Evolutionary conservation across 2,329 filamentous ascomycete species (phyloP).

Genomic region (Paraconiothyrium sp.): DNA sequence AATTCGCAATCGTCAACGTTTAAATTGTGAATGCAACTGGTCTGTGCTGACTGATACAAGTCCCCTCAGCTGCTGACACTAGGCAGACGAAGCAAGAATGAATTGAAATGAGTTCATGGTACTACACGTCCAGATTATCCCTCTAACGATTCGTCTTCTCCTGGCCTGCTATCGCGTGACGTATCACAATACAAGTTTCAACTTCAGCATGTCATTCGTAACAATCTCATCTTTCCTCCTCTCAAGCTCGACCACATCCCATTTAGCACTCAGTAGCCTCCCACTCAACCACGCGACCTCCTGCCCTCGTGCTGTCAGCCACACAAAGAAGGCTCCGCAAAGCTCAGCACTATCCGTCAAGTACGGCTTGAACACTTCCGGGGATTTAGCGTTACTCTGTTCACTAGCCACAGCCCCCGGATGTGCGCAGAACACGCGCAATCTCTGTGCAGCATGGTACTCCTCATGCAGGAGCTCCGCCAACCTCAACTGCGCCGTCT

Average conservation of each 20-base stretch:
- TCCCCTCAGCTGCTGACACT: too few species aligned
- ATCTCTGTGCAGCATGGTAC: slow-evolving; percentile 30
- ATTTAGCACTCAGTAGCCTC: slow-evolving; percentile 38
- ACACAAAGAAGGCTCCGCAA: slow-evolving; percentile 46
- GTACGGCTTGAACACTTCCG: slow-evolving; percentile 38
- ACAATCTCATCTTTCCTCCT: slow-evolving; percentile 33
- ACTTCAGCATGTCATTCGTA: slow-evolving; percentile 39
- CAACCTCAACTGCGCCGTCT: slow-evolving; percentile 41
- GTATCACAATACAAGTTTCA: slow-evolving; percentile 14
- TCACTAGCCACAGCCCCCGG: slow-evolving; percentile 44
- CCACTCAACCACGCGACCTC: slow-evolving; percentile 41
- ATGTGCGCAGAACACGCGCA: slow-evolving; percentile 40
- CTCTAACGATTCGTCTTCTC: too few species aligned
- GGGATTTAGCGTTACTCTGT: slow-evolving; percentile 35
- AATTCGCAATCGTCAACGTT: too few species aligned
- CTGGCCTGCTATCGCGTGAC: too few species aligned
- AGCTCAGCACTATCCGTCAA: slow-evolving; percentile 40
- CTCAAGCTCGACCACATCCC: slow-evolving; percentile 42
- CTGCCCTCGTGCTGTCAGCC: slow-evolving; percentile 40
- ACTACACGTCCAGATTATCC: too few species aligned
- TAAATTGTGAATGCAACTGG: too few species aligned
- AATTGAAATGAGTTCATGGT: too few species aligned
- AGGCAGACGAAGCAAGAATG: too few species aligned
- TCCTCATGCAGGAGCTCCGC: slow-evolving; percentile 35
- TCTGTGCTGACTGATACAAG: too few species aligned